Base-by-base conservation (phyloP, 768 basidiomycete species). In the Boletus rubescentipes region DNA sequence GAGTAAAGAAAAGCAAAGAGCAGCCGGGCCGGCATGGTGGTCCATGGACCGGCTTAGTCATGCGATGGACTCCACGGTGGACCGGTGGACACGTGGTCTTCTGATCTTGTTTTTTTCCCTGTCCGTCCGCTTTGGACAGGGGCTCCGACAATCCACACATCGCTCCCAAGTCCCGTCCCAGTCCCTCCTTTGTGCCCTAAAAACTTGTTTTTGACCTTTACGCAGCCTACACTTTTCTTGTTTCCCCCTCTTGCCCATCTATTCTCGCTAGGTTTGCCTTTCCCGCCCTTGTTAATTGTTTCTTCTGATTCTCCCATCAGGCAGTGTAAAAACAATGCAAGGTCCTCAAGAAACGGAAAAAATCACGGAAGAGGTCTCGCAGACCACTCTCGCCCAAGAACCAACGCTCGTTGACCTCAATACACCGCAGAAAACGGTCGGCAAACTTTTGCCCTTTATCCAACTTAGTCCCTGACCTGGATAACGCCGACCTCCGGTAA, bases 71-170 rank as follows among this genome's bases (percentile, higher is more conserved):
- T 49, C 55, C 42, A 37, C 41, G 8, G 51, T 60, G 61, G 67
- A 66, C 68, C 9, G 1, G 12, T 49, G 52, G 31, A 51, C 68
- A 70, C 68, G 68, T 69, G 68, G 46, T 53, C 56, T 48, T 65
- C 67, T 69, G 67, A 69, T 69, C 64, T 68, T 51, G 64, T 66
- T 69, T 69, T 69, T 69, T 70, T 66, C 69, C 67, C 62, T 68
- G 69, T 66, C 63, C 53, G 59, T 62, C 68, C 61, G 66, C 56
- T 54, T 64, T 68, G 64, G 68, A 70, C 68, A 69, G 68, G 68
- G 68, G 68, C 68, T 69, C 67, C 64, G 69, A 71, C 68, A 71
- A 70, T 70, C 68, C 57, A 70, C 68, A 49, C 64, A 67, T 61
- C 62, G 48, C 52, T 62, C 54, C 57, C 59, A 58, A 61, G 51